Base-by-base conservation (phyloP, 2,329 filamentous ascomycete species). In the Didymellaceae sp. region DNA sequence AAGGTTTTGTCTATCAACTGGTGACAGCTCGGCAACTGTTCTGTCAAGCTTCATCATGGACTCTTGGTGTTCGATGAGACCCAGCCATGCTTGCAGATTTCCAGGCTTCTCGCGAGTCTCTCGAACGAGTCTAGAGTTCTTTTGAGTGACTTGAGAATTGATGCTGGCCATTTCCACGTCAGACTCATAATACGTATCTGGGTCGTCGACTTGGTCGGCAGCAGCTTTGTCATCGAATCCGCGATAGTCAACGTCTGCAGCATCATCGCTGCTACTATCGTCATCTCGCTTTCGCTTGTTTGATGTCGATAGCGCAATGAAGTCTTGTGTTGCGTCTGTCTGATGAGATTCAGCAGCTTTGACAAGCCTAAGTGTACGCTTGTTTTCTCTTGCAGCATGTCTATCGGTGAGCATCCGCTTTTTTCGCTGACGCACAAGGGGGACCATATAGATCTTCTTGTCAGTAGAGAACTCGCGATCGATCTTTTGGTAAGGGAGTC, bases 61-160 rank as follows among this genome's bases (percentile, higher is more conserved):
- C 54, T 91, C 85, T 73, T 97, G 93, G 54, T 96, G 86, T 6
- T 85, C 76, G 35, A 93, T 87, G n/a, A 97, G 78, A 28, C 83
- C 80, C 13, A 95, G 72, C 93, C 93, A 97, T 14, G 85, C 80
- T 32, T 85, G 76, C 16, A 89, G 78, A 63, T 95, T 83, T 5
- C 79, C 71, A 1, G 91, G 90, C 17, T 83, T 71, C 1, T 87
- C 78, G 46, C 87, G 85, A 25, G 91, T 85, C 22, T 71, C 79
- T 10, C 81, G 82, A 2, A 82, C 83, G 6, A 97, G 77, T 42
- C 86, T 77, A 0, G 87, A 78, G 11, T 84, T 85, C 48, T 75
- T 81, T 64, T 80, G 75, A 34, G 77, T 82, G 40, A 64, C 55
- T 20, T 68, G 63, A 13, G 70, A 45, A 14, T 73, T 59, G 8